These are phyloP conservation scores for Saccharomyces kudriavzevii DNA, from an alignment of 805 yeast species.

Conservation along the genomic window DNA sequence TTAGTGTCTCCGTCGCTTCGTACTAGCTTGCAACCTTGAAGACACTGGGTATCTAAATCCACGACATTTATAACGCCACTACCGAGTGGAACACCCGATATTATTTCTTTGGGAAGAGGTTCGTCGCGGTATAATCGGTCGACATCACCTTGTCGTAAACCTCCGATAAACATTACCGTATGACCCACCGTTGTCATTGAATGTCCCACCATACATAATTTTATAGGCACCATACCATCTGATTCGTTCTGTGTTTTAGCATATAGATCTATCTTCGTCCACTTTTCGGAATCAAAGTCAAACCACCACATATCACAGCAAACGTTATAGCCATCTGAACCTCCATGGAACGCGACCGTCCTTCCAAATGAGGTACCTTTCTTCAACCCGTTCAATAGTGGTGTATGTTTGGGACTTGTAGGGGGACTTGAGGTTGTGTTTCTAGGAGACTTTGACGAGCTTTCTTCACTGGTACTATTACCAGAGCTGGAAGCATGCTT, in stretches of 20 bases:
- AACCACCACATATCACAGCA: conserved; percentile 47
- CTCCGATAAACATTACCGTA: conserved; percentile 23
- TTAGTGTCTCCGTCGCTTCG: background rate
- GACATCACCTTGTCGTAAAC: conserved; percentile 21
- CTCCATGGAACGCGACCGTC: conserved; percentile 33
- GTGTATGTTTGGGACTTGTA: conserved; percentile 1
- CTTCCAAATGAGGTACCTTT: conserved; percentile 5
- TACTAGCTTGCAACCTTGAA: conserved; percentile 9
- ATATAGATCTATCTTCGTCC: conserved; percentile 27
- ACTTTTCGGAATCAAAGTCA: conserved; percentile 36
- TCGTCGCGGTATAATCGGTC: conserved; percentile 7
- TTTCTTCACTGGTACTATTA: background rate
- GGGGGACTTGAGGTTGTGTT: background rate
- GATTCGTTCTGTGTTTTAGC: conserved; percentile 11
- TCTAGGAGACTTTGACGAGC: background rate
- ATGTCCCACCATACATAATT: conserved; percentile 25
- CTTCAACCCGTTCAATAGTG: background rate
- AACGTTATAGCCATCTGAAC: conserved; percentile 31
- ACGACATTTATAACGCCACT: conserved; percentile 16
- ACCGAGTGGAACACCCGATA: conserved; percentile 4
- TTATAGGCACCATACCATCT: conserved; percentile 9
- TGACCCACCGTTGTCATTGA: conserved; percentile 19
- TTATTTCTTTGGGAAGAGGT: background rate
- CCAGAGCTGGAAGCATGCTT: background rate
- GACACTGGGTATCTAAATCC: conserved; percentile 17